Evolutionary conservation across 164 flowering plant species (phyloP).

Genomic region (Aristolochia fimbriata): DNA sequence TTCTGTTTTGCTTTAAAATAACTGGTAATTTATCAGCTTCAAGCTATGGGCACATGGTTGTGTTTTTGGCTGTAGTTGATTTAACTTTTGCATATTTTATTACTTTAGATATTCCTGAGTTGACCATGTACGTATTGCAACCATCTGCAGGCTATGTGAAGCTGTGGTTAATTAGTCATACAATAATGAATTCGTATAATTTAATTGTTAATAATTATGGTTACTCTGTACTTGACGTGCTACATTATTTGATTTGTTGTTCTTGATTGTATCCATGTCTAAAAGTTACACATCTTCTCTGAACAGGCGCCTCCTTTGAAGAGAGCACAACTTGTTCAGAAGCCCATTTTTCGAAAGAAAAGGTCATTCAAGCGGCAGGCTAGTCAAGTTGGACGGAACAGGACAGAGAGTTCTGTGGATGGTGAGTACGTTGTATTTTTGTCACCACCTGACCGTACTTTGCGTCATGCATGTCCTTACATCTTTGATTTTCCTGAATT

Average conservation of each 20-base stretch:
- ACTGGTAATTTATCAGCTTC: no score
- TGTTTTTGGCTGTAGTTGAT: no score
- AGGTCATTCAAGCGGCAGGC: constrained; percentile 53
- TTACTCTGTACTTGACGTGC: no score
- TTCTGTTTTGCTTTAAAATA: no score
- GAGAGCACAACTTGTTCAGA: constrained; percentile 35
- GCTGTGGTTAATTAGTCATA: no score
- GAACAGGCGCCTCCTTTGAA: constrained; percentile 41
- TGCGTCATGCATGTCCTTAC: background rate
- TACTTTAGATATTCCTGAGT: no score
- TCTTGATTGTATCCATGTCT: background rate
- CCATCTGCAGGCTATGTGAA: no score
- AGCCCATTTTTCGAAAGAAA: constrained; percentile 42
- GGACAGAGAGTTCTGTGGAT: constrained; percentile 26
- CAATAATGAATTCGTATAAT: no score
- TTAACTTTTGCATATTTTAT: no score
- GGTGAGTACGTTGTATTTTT: constrained; percentile 23
- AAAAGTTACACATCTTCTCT: background rate
- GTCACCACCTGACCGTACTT: background rate
- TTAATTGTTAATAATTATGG: no score
- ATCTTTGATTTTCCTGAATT: background rate
- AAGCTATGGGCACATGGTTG: no score
- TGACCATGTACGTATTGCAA: no score
- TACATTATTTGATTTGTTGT: background rate
- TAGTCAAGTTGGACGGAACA: constrained; percentile 38